Base-by-base conservation (phyloP, 2,329 filamentous ascomycete genomes). In the Colletotrichum melonis region DNA sequence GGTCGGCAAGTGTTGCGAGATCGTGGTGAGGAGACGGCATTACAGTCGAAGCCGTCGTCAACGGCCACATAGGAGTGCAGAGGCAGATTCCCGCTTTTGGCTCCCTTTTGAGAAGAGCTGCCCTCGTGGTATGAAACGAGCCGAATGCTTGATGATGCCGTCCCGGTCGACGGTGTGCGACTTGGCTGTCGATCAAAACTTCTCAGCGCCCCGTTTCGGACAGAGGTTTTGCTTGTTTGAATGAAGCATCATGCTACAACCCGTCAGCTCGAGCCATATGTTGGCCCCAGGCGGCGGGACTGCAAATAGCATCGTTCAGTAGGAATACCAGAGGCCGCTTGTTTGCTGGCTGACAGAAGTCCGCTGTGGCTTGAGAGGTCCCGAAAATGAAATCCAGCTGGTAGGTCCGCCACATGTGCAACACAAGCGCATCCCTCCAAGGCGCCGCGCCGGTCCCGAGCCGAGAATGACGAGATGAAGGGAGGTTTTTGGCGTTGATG, bases 371-470 rank as follows among this genome's bases (percentile, higher is more conserved):
- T 64, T 72, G 65, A 63, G 5, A 30, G 42, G 42, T 49, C 3
- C 24, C 66, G 54, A 59, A 32, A 32, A 32, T 32, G 32, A 32
- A 56, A 59, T 64, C 65, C 52, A 26, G 69, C 59, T 59, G 16
- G 30, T n/a, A 28, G 54, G 42, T 24, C 35, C 22, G 66, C 66
- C 54, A 54, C 59, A 54, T 69, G 49, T 38, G 58, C 60, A 64
- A 32, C 3, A 49, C 59, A 54, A 30, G 8, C 19, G 46, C 28
- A 63, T 32, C 35, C 65, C 52, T 0, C 65, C 52, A 69, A 69
- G 66, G 66, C 70, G 59, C 63, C 28, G 59, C 70, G 70, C 66
- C 59, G 56, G 59, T 73, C 30, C 38, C 46, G 54, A 49, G 55
- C 49, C n/a, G 22, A 64, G 7, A 32, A 67, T 8, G 66, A 58